These are phyloP conservation scores for Luffa aegyptiaca DNA, from an alignment of 306 rosid genomes.

Conservation along the genomic window DNA sequence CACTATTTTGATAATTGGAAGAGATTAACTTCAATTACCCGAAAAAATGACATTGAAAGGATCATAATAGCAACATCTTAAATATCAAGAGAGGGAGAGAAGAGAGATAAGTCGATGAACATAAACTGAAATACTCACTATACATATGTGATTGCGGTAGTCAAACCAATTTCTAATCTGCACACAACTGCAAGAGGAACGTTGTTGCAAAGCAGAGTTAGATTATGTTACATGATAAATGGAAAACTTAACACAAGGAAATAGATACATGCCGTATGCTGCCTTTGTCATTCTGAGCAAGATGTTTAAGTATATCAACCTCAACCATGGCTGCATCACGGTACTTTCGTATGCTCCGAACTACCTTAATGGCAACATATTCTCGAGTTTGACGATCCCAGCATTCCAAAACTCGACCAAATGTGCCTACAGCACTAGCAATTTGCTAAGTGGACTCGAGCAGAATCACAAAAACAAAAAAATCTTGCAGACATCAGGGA, in stretches of 20 bases:
- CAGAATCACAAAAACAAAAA: conserved; percentile 58
- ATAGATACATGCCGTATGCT: conserved; percentile 38
- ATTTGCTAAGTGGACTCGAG: conserved; percentile 77
- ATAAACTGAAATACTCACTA: conserved; percentile 48
- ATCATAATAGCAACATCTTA: neutral
- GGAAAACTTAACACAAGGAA: neutral
- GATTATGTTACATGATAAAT: conserved; percentile 7
- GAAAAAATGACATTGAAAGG: neutral
- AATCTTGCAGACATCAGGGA: conserved; percentile 70
- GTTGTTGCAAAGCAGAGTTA: conserved; percentile 8
- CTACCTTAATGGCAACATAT: conserved; percentile 86
- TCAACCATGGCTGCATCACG: conserved; percentile 96
- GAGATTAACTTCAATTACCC: neutral
- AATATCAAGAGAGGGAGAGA: neutral
- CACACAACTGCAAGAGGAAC: conserved; percentile 61
- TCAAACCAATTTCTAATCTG: conserved; percentile 84
- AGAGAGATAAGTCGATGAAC: neutral
- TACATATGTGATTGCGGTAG: conserved; percentile 91
- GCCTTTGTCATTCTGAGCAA: conserved; percentile 51
- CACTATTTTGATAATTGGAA: neutral
- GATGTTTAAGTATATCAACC: conserved; percentile 69
- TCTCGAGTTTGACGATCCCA: conserved; percentile 86
- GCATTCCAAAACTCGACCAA: conserved; percentile 99
- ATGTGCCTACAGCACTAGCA: conserved; percentile 99
- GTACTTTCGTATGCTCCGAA: conserved; percentile 75